phyloP scores from a whole-genome alignment of 805 yeast species.

The Zygoascus biomembranicola region DNA sequence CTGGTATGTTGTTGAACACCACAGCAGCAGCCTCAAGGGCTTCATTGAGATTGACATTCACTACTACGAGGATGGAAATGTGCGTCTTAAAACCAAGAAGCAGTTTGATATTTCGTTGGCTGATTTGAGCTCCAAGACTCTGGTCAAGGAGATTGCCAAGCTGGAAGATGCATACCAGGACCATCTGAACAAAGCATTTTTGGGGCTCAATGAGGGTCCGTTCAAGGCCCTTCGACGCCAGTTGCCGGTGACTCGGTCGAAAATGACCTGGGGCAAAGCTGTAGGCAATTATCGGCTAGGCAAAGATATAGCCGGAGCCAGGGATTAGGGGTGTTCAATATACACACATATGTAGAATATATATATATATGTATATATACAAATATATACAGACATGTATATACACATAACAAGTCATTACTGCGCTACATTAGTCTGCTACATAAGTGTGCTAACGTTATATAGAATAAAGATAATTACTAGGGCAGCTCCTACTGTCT shows the following conservation, averaged over 20 bases:
- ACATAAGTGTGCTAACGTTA: constrained; percentile 44
- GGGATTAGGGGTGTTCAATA: not conserved
- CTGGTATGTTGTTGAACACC: constrained; percentile 39
- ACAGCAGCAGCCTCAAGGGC: constrained; percentile 39
- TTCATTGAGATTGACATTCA: constrained; percentile 64
- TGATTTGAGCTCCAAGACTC: constrained; percentile 13
- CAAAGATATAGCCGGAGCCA: constrained; percentile 16
- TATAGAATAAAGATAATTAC: constrained; percentile 48
- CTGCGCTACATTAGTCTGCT: constrained; percentile 5
- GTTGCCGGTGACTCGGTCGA: constrained; percentile 84
- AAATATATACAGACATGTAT: not conserved
- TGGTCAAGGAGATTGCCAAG: constrained; percentile 40
- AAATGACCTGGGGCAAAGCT: constrained; percentile 91
- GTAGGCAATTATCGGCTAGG: constrained; percentile 86
- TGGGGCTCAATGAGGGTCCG: constrained; percentile 64
- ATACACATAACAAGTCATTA: not conserved
- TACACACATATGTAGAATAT: too few species aligned
- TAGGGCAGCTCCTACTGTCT: constrained; percentile 51
- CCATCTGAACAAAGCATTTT: constrained; percentile 52
- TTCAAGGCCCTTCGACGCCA: constrained; percentile 86
- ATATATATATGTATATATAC: not conserved
- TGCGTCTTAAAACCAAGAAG: constrained; percentile 52
- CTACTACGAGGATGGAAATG: constrained; percentile 95
- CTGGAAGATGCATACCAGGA: constrained; percentile 56
- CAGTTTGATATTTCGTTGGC: constrained; percentile 3